Percentiles rank a stretch among this genome's conserved stretches.
Evolutionary conservation across 208 protist species (phyloP).

Genomic region (Wallacemonas sp.): DNA sequence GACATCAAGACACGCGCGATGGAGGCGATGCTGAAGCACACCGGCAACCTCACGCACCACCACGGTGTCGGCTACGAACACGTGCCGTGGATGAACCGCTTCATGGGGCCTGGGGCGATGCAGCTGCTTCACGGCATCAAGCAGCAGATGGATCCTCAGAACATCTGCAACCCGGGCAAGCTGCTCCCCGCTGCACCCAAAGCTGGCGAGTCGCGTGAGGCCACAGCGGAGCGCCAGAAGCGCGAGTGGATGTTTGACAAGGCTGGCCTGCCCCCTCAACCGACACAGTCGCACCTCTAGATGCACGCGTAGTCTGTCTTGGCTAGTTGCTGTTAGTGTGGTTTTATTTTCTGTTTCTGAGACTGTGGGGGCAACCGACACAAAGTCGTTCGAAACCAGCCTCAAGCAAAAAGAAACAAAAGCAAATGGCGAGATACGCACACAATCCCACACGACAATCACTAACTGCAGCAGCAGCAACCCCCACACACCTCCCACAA

Average conservation of each 20-base stretch:
- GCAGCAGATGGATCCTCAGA: constrained; percentile 83
- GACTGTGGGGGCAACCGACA: too few relatives aligned
- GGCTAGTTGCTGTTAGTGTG: neutral
- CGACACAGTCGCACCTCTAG: constrained; percentile 51
- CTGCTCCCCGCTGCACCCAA: constrained; percentile 65
- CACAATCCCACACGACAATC: too few relatives aligned
- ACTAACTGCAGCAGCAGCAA: too few relatives aligned
- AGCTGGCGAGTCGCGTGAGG: constrained; percentile 41
- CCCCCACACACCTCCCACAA: too few relatives aligned
- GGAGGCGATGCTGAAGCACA: constrained; percentile 85
- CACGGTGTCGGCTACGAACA: constrained; percentile 94
- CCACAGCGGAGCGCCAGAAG: constrained; percentile 42
- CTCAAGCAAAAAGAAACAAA: constrained; percentile 11
- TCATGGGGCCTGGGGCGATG: constrained; percentile 68
- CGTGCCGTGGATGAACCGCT: constrained; percentile 91
- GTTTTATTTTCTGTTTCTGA: constrained; percentile 5
- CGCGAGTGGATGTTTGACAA: constrained; percentile 91
- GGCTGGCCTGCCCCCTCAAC: constrained; percentile 84
- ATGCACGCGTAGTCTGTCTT: neutral
- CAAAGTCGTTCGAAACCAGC: constrained; percentile 2
- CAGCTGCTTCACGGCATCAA: constrained; percentile 80
- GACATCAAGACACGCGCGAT: constrained; percentile 86
- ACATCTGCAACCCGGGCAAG: constrained; percentile 92
- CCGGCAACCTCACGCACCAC: constrained; percentile 89
- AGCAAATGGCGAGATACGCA: neutral